These are phyloP conservation scores for Tolypocladium amazonense DNA, from an alignment of 2,329 filamentous ascomycete species.

Conservation along the genomic window DNA sequence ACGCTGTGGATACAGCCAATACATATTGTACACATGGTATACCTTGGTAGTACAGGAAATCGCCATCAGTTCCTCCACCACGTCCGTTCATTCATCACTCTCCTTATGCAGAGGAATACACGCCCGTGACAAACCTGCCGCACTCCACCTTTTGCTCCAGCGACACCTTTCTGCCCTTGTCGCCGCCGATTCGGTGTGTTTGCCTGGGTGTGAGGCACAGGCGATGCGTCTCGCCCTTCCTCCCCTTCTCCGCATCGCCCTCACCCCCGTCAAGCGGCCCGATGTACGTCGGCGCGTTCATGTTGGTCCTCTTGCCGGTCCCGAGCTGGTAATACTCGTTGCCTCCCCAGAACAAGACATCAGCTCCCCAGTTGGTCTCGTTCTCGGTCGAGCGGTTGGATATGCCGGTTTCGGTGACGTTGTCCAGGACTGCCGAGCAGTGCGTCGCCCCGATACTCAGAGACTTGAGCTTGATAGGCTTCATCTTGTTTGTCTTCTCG, in stretches of 20 bases:
- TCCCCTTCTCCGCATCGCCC: constrained; percentile 48
- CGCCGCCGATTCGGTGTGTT: constrained; percentile 52
- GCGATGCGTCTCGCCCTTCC: constrained; percentile 55
- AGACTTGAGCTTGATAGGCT: constrained; percentile 67
- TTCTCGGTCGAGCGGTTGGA: constrained; percentile 42
- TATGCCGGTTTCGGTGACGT: constrained; percentile 58
- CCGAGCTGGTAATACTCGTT: constrained; percentile 93
- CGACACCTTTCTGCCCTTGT: constrained; percentile 56
- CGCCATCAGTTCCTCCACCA: not conserved
- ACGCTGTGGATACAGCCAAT: not conserved
- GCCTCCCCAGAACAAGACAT: constrained; percentile 87
- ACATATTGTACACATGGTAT: not conserved
- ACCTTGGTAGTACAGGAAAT: not conserved
- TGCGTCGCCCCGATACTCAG: constrained; percentile 74
- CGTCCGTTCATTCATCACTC: not conserved
- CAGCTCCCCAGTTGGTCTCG: constrained; percentile 79
- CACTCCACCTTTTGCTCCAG: constrained; percentile 86
- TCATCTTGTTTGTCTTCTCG: constrained; percentile 53
- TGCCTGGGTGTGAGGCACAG: constrained; percentile 72
- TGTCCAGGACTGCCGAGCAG: constrained; percentile 72
- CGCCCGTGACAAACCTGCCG: constrained; percentile 68
- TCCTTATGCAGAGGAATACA: constrained; percentile 57
- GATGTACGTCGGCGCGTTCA: constrained; percentile 67
- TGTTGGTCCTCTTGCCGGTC: constrained; percentile 78
- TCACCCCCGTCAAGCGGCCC: constrained; percentile 56